These are phyloP conservation scores for Sporothrix dimorphospora DNA, from an alignment of 2,329 filamentous ascomycete species.

Conservation along the genomic window DNA sequence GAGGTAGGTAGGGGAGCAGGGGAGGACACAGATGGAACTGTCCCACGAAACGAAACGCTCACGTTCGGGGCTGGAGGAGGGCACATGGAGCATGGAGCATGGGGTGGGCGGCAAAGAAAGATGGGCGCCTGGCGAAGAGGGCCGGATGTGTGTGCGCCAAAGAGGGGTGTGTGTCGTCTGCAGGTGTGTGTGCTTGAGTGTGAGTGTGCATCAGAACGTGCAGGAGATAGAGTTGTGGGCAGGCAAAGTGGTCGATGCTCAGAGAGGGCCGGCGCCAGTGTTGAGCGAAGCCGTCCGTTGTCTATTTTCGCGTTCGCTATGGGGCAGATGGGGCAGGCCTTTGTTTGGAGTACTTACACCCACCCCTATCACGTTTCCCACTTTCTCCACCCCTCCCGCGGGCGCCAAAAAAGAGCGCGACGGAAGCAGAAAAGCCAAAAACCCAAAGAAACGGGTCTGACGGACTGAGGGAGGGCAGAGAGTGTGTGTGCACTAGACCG, in stretches of 20 bases:
- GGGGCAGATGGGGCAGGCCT: background rate
- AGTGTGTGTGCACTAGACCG: constrained; percentile 14
- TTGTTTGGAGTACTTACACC: constrained; percentile 20
- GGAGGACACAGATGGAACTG: background rate
- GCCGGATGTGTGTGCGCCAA: background rate
- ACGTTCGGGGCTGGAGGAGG: constrained; percentile 4
- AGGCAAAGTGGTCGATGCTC: constrained; percentile 14
- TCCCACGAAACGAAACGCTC: background rate
- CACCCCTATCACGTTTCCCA: constrained; percentile 10
- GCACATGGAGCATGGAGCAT: constrained; percentile 9
- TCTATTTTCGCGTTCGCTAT: constrained; percentile 3
- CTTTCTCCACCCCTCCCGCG: constrained; percentile 12
- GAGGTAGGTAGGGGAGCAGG: constrained; percentile 3
- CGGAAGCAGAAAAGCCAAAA: background rate
- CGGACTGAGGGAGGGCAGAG: background rate
- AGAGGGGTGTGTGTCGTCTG: constrained; percentile 23
- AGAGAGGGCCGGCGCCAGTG: constrained; percentile 12
- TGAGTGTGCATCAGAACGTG: constrained; percentile 14
- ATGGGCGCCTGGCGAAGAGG: constrained; percentile 10
- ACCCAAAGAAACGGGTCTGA: constrained; percentile 20
- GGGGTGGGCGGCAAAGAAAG: constrained; percentile 28
- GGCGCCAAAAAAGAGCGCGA: constrained; percentile 17
- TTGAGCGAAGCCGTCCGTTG: background rate
- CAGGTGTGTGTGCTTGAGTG: constrained; percentile 1
- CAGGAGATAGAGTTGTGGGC: constrained; percentile 14